phyloP scores from a whole-genome alignment of 78 protist species.

The Dictyostelium intermedium region DNA sequence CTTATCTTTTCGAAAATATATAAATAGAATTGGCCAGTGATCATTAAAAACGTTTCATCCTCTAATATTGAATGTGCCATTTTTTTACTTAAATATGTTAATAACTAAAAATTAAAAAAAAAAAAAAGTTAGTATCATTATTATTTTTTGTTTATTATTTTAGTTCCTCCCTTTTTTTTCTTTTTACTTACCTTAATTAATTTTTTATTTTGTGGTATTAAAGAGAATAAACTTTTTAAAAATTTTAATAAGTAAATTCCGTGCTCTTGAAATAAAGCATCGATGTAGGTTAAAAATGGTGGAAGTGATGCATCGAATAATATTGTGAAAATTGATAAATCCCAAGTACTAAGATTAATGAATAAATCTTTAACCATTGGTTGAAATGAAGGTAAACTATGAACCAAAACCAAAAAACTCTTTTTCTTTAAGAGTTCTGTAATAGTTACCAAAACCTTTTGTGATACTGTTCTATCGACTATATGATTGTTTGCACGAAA shows the following conservation, averaged over 20 bases:
- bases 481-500: background rate
- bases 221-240: background rate
- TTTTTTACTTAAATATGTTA: background rate
- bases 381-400: constrained; percentile 11
- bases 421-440: background rate
- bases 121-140: background rate
- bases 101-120: background rate
- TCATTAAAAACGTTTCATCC: constrained; percentile 9
- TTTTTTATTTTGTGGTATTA: constrained; percentile 8
- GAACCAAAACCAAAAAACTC: background rate
- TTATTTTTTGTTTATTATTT: background rate
- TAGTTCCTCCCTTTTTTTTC: too few relatives aligned
- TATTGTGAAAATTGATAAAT: background rate
- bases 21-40: constrained; percentile 8
- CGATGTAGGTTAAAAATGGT: background rate
- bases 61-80: constrained; percentile 18
- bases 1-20: constrained; percentile 11
- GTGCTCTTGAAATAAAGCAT: background rate
- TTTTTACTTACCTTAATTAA: background rate
- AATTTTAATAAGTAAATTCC: constrained; percentile 6
- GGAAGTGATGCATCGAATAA: background rate
- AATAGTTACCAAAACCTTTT: background rate
- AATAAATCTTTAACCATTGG: constrained; percentile 11
- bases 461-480: background rate
- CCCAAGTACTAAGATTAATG: background rate